Base-by-base conservation (phyloP, 176 grass and related monocot species). In the Carex littledalei region DNA sequence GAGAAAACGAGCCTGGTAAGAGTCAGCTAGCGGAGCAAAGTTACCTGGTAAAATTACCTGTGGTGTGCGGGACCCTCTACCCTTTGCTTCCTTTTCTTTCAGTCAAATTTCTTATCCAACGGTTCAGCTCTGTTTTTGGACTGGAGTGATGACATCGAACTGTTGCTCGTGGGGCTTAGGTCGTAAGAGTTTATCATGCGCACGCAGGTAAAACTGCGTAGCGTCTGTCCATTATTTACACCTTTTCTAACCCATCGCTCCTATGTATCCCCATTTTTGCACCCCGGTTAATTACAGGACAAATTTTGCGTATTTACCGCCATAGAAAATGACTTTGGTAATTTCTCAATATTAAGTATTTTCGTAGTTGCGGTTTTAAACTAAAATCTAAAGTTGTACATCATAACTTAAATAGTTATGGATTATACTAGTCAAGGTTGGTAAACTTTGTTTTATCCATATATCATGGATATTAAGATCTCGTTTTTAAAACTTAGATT, bases 1-100 rank as follows among this genome's bases (percentile, higher is more conserved):
- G 84, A 61, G 88, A 86, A 78, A 55, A 17, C 15, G 84, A 89
- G 47, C 65, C 76, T 77, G 88, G 88, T 89, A 86, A 85, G 88
- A 74, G 57, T 75, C 78, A 82, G 20, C 45, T 76, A 76, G 35
- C 71, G 71, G 71, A 76, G 45, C 71, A 53, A 53, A 53, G 71
- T 76, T 76, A 53, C 35, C 67, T 39, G 37, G 67, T 71, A 71
- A 71, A 10, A 71, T 71, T 71, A 43, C 35, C 37, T 71, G 67
- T 71, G 67, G n/a, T 17, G 37, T 71, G 37, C 18, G 37, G 34
- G 37, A 15, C 34, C 15, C 67, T 5, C 3, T 43, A 0, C 2
- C 17, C 37, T 71, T 71, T n/a, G 35, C 39, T 70, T 70, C 34
- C 17, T 20, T 45, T 71, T 20, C n/a, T 43, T n/a, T 71, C 37